Base-by-base conservation (phyloP, 2,329 filamentous ascomycete species). In the Colletotrichum sp. region DNA sequence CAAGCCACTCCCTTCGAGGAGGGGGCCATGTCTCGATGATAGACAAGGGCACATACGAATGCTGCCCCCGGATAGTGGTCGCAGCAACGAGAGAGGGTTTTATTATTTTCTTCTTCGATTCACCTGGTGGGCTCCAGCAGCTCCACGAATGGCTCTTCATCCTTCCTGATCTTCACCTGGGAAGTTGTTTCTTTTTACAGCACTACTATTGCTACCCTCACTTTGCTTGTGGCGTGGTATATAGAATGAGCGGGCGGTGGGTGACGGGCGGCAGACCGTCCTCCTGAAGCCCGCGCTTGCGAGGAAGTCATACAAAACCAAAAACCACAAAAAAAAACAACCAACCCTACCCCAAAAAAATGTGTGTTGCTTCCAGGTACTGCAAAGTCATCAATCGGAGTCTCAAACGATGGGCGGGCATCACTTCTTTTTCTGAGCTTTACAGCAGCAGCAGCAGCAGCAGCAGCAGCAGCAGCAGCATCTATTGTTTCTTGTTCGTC, bases 11-110 rank as follows among this genome's bases (percentile, higher is more conserved):
- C 74, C 61, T 28, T 36, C 39, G 70, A 69, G 74, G 74, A 76
- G 64, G 43, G 61, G 74, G 74, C 25, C 74, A 76, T 74, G 74
- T 76, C 74, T 74, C 62, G 64, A 76, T 76, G 74, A 76, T 69
- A 74, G 74, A 74, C 74, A 76, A 52, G 64, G 74, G 58, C 64
- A 58, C 60, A 55, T 64, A 56, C 58, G 34, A 65, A 69, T 13
- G 70, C 65, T 74, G 56, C 69, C 70, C 60, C 74, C 32, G 65
- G 65, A 60, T 64, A 69, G 74, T 72, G 73, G 74, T 65, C 70
- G 74, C 74, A 76, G 74, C 70, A 76, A 76, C 74, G 74, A 76
- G 70, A 74, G 58, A 61, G 74, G 64, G 58, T 66, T 66, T 65
- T 28, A 22, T 60, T 66, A 64, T 69, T 68, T 73, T 74, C 39